Conservation (phyloP, 139 green algal genomes). For the Chloropicon primus region DNA sequence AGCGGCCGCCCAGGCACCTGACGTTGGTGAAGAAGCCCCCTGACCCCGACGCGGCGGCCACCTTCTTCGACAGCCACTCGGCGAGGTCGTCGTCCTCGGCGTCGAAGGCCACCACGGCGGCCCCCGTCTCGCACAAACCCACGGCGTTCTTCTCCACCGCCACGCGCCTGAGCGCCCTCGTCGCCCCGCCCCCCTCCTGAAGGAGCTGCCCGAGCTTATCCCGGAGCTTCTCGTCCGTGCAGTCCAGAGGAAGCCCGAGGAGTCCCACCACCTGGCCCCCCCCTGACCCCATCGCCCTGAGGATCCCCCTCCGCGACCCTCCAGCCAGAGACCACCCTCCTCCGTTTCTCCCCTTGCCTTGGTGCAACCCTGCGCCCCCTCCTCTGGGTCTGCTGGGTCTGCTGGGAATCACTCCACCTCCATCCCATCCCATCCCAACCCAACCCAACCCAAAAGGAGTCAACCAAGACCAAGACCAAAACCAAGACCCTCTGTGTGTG, state of each 20-base stretch:
- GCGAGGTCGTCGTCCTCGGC: not conserved
- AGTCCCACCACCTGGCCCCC: not conserved
- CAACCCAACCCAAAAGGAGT: too few species aligned
- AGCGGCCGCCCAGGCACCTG: not conserved
- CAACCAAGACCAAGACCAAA: too few species aligned
- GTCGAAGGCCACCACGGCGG: not conserved
- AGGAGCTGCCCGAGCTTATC: too few species aligned
- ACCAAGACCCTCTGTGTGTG: too few species aligned
- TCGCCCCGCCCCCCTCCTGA: not conserved
- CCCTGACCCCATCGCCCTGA: too few species aligned
- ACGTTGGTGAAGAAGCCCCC: not conserved
- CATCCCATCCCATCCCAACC: too few species aligned
- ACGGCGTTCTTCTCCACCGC: not conserved
- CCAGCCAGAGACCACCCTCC: too few species aligned
- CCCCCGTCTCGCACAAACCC: not conserved
- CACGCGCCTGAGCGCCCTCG: not conserved
- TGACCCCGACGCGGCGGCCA: not conserved
- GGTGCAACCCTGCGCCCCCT: too few species aligned
- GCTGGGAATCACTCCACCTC: too few species aligned
- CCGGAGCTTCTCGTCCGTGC: not conserved
- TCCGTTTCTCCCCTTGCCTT: too few species aligned
- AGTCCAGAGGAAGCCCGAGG: not conserved
- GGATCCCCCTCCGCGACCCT: too few species aligned
- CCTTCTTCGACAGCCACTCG: not conserved
- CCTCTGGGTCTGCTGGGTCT: too few species aligned